Conservation (phyloP, 2,329 filamentous ascomycete species). For the Rhexocercosporidium sp. region DNA sequence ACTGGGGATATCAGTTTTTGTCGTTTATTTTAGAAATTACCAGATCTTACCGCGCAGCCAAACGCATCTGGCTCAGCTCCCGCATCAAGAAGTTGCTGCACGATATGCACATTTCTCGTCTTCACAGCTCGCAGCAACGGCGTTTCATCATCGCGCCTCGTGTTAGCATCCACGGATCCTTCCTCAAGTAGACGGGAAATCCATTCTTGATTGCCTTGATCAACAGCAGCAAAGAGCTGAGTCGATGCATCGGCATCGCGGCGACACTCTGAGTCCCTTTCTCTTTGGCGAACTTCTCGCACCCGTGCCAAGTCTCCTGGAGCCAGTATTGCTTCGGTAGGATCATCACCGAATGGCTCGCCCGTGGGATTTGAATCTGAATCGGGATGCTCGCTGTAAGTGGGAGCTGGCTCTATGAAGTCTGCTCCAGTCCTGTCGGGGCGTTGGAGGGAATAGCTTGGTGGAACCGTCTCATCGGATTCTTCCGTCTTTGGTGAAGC, state of each 20-base stretch:
- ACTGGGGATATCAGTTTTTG: not conserved
- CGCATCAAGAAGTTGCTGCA: slow-evolving; percentile 16
- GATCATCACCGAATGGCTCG: not conserved
- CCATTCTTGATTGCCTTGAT: slow-evolving; percentile 1
- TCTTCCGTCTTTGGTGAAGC: not conserved
- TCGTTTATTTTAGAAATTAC: too few relatives aligned
- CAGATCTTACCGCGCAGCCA: slow-evolving; percentile 19
- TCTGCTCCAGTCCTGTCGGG: not conserved
- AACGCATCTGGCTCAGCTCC: slow-evolving; percentile 25
- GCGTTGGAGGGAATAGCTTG: not conserved
- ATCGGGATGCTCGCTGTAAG: not conserved
- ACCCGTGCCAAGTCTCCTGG: not conserved
- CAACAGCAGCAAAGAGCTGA: not conserved
- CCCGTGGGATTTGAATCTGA: not conserved
- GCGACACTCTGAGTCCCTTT: not conserved
- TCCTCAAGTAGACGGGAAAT: not conserved
- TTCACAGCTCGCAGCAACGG: slow-evolving; percentile 21
- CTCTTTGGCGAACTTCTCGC: not conserved
- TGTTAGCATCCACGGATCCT: not conserved
- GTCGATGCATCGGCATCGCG: not conserved
- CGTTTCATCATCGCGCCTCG: slow-evolving; percentile 8
- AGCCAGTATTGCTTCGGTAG: not conserved
- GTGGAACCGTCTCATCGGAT: not conserved
- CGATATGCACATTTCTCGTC: slow-evolving; percentile 18
- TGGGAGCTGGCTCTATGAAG: not conserved